phyloP scores from a whole-genome alignment of 768 basidiomycete species.

The Trametopsis cervina region DNA sequence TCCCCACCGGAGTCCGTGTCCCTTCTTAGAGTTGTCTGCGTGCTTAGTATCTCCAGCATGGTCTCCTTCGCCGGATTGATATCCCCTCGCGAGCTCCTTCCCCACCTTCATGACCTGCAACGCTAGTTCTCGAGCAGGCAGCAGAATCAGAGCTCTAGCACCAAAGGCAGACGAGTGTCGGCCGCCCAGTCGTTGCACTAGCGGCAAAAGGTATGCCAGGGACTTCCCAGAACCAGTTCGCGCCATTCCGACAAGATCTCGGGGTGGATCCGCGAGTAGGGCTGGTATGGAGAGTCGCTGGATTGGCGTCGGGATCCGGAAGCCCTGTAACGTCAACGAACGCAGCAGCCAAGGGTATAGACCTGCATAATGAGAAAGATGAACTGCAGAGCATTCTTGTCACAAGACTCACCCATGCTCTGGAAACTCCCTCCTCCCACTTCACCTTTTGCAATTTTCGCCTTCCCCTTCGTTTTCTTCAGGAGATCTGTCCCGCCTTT shows the following conservation, averaged over 20 bases:
- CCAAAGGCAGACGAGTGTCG: conserved; percentile 76
- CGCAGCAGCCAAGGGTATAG: conserved; percentile 79
- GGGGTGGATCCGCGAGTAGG: conserved; percentile 74
- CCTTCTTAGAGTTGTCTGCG: conserved; percentile 45
- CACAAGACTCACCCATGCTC: conserved; percentile 70
- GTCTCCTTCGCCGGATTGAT: conserved; percentile 48
- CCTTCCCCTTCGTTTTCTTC: conserved; percentile 71
- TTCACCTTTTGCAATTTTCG: conserved; percentile 64
- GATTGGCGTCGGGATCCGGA: conserved; percentile 92
- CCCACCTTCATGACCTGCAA: conserved; percentile 92
- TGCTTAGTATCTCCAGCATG: conserved; percentile 64
- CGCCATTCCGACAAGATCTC: conserved; percentile 97
- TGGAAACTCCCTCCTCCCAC: conserved; percentile 94
- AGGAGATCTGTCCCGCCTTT: conserved; percentile 71
- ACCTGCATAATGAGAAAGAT: conserved; percentile 35
- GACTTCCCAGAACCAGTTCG: conserved; percentile 98
- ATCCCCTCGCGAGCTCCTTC: conserved; percentile 85
- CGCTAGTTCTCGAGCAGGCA: conserved; percentile 92
- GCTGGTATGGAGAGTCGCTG: conserved; percentile 87
- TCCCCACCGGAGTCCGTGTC: conserved; percentile 77
- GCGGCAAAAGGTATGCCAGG: conserved; percentile 90
- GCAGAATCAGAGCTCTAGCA: conserved; percentile 78
- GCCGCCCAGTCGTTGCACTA: conserved; percentile 80
- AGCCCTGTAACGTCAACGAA: conserved; percentile 86
- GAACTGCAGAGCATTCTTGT: background rate